phyloP scores from a whole-genome alignment of 164 flowering plant species.

The Taxillus chinensis region DNA sequence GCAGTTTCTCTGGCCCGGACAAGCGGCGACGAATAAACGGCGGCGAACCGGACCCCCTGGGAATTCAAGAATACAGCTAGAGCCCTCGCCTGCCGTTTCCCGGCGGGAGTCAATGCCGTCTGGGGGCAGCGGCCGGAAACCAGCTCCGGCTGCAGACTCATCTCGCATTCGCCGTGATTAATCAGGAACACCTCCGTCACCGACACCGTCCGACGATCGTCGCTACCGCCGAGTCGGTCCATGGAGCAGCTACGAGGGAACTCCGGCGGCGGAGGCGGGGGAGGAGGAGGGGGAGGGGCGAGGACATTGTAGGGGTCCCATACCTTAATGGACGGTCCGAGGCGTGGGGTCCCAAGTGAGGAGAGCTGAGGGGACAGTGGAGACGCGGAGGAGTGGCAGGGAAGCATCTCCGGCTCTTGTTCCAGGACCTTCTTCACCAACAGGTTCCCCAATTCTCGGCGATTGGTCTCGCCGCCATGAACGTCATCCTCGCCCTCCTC shows the following conservation, averaged over 20 bases:
- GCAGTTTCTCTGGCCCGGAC: slow-evolving; percentile 83
- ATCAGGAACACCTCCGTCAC: slow-evolving; percentile 62
- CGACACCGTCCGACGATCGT: slow-evolving; percentile 27
- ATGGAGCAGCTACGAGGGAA: slow-evolving; percentile 18
- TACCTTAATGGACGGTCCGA: slow-evolving; percentile 86
- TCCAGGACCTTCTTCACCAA: slow-evolving; percentile 69
- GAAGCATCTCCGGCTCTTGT: slow-evolving; percentile 91
- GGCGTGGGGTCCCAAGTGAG: slow-evolving; percentile 72
- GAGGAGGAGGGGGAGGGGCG: slow-evolving; percentile 62
- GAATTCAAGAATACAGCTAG: slow-evolving; percentile 85
- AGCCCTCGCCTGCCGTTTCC: slow-evolving; percentile 91
- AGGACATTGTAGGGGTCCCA: slow-evolving; percentile 97
- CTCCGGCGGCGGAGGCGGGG: slow-evolving; percentile 21
- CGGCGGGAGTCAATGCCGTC: slow-evolving; percentile 55
- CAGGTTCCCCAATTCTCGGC: slow-evolving; percentile 13
- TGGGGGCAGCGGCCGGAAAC: slow-evolving; percentile 70
- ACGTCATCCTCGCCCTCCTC: slow-evolving; percentile 15
- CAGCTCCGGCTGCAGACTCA: slow-evolving; percentile 75
- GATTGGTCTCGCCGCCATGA: slow-evolving; percentile 4
- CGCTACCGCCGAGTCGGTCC: slow-evolving; percentile 14
- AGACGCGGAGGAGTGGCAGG: slow-evolving; percentile 63
- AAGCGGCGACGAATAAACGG: slow-evolving; percentile 77
- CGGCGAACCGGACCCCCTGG: slow-evolving; percentile 66
- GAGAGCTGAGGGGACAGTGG: slow-evolving; percentile 74
- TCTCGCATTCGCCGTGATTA: slow-evolving; percentile 75